Base-by-base conservation (phyloP, 2,329 filamentous ascomycete species). In the Pseudogymnoascus sp. region DNA sequence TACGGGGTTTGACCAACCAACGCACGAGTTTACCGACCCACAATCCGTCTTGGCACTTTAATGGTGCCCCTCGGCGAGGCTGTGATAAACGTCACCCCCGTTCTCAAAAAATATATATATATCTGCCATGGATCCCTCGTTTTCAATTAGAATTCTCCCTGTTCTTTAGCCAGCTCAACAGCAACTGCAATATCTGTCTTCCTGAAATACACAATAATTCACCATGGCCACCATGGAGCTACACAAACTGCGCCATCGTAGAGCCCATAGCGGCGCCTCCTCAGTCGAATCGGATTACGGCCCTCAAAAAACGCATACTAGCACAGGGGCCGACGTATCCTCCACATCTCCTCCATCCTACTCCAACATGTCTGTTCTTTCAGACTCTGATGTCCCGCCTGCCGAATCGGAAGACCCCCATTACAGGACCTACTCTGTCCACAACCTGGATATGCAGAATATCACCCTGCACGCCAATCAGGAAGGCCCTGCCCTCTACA, bases 151-250 rank as follows among this genome's bases (percentile, higher is more conserved):
- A 4, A 9, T 18, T n/a, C 8, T 18, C 47, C n/a, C n/a, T 54
- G 22, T 54, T 54, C 9, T 54, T 54, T 30, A 12, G 12, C 5
- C n/a, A 32, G n/a, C 1, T 32, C 18, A 28, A 18, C 12, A 54
- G n/a, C 28, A 7, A 12, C n/a, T 32, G 32, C n/a, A 32, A 5
- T 54, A 18, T 32, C 28, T 54, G 2, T 2, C n/a, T 30, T 12
- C 8, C n/a, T 30, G 25, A 50, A 50, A 18, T 54, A 18, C 25
- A 54, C 25, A 54, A 54, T 54, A 54, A 32, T 1, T 32, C 28
- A 54, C n/a, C 25, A 54, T 54, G 47, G 25, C 47, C n/a, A 54
- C 25, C 47, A 54, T 54, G 47, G 47, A 54, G 32, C 47, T 54
- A 32, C 47, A 54, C 9, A 54, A 54, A 54, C n/a, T 54, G 28